Base-by-base conservation (phyloP, 306 rosid species). In the Lupinus albus region DNA sequence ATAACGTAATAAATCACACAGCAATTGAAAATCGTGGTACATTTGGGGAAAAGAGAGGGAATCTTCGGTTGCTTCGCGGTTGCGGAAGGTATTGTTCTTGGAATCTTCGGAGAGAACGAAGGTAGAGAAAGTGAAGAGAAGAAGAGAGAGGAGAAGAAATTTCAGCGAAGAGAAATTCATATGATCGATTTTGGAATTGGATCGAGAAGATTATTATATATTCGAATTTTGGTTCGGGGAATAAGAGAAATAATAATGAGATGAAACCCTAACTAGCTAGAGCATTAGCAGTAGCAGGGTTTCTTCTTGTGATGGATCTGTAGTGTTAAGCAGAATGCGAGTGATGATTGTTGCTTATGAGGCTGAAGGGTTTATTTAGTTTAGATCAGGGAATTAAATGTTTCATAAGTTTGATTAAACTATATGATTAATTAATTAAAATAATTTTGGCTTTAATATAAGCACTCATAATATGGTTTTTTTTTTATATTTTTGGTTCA, bases 31-130 rank as follows among this genome's bases (percentile, higher is more conserved):
- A 39, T 39, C 57, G 12, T 12, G 78, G 57, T 79, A 94, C 99
- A 90, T 83, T 77, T 86, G 82, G 12, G 97, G 99, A 68, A 84
- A 94, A 28, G 86, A 89, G 28, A 86, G 83, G 62, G 84, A 64
- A 55, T 94, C 97, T 8, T 94, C 99, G 54, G 92, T 73, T 75
- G 99, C 99, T 80, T 85, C 92, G 3, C 97, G 97, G 30, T 85
- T 91, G 48, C 97, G 89, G 61, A 94, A 90, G 48, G 77, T 71
- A 49, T 83, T 88, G 63, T 78, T 86, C 79, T 80, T 78, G 56
- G 90, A 16, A 64, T 66, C 92, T 49, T 83, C 84, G 76, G 81
- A 82, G 68, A 82, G 77, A 64, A 76, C 82, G 67, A 70, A 64
- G 45, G 64, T 55, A 48, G 64, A 79, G 60, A 60, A 76, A 54